A percentile compares a stretch with the other conserved stretches of the same genome.
Conservation (phyloP, 2,329 filamentous ascomycete genomes). For the Penicillium aurantiogriseum region DNA sequence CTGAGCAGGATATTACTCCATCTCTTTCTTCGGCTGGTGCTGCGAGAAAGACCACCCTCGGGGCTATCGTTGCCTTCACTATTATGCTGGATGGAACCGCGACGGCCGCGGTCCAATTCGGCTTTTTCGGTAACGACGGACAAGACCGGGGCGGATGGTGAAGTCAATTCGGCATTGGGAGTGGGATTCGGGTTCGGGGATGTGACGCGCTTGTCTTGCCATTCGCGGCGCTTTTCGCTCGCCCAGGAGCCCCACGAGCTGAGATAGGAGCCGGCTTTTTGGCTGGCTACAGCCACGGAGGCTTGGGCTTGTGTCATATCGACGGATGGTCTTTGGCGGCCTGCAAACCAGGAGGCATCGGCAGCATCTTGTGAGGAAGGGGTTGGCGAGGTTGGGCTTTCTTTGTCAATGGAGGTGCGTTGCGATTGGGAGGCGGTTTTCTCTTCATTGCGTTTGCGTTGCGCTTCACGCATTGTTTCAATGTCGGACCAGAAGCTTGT, state of each 20-base stretch:
- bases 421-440: slow-evolving; percentile 27
- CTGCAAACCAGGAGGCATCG: slow-evolving; percentile 28
- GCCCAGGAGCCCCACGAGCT: slow-evolving; percentile 65
- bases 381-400: slow-evolving; percentile 26
- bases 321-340: slow-evolving; percentile 38
- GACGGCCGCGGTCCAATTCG: slow-evolving; percentile 33
- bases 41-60: slow-evolving; percentile 28
- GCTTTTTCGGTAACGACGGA: slow-evolving; percentile 24
- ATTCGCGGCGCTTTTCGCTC: slow-evolving; percentile 47
- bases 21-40: slow-evolving; percentile 36
- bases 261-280: slow-evolving; percentile 61
- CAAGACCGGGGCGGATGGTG: slow-evolving; percentile 25
- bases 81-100: slow-evolving; percentile 28
- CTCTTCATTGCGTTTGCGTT: slow-evolving; percentile 54
- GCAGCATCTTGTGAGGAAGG: slow-evolving; percentile 16
- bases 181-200: slow-evolving; percentile 16
- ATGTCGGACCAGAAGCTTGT: slow-evolving; percentile 89
- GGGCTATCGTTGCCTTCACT: slow-evolving; percentile 27
- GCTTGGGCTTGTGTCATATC: slow-evolving; percentile 57
- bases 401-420: slow-evolving; percentile 32
- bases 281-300: slow-evolving; percentile 53
- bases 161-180: neutral
- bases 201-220: slow-evolving; percentile 41
- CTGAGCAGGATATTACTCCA: slow-evolving; percentile 40
- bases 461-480: slow-evolving; percentile 73